Evolutionary conservation across 2,329 filamentous ascomycete genomes (phyloP).

Genomic region (Diaporthe australafricana): DNA sequence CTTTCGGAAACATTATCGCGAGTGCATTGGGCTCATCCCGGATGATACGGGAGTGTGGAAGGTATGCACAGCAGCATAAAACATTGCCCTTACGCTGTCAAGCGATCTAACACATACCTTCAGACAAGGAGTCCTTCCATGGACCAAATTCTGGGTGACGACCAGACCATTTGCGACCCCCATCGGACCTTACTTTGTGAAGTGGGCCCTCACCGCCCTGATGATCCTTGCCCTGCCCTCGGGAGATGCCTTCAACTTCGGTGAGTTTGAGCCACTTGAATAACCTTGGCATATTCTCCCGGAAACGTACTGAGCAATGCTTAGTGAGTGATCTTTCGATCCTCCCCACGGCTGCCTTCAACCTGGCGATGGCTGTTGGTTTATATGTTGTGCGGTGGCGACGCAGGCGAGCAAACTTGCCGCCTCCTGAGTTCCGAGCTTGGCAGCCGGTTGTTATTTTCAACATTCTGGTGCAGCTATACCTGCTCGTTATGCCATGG

Average conservation of each 20-base stretch:
- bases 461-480: conserved; percentile 69
- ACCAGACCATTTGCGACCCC: conserved; percentile 73
- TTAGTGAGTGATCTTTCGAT: conserved; percentile 69
- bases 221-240: conserved; percentile 72
- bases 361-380: conserved; percentile 66
- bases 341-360: conserved; percentile 71
- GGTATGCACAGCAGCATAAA: conserved; percentile 42
- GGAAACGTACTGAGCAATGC: not conserved
- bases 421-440: conserved; percentile 63
- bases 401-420: conserved; percentile 62
- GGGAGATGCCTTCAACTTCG: conserved; percentile 74
- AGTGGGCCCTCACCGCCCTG: conserved; percentile 66
- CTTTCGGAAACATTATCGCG: conserved; percentile 69
- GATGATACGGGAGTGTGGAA: conserved; percentile 69
- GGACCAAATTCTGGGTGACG: conserved; percentile 68
- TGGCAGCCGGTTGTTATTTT: conserved; percentile 71
- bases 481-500: conserved; percentile 77
- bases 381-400: conserved; percentile 68
- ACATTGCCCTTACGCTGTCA: no score
- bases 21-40: conserved; percentile 67
- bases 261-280: conserved; percentile 45
- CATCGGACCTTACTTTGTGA: conserved; percentile 66
- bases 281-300: no score
- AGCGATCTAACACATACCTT: not conserved
- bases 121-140: conserved; percentile 69